Evolutionary conservation across 2,329 filamentous ascomycete species (phyloP).

Genomic region (Colletotrichum destructivum): DNA sequence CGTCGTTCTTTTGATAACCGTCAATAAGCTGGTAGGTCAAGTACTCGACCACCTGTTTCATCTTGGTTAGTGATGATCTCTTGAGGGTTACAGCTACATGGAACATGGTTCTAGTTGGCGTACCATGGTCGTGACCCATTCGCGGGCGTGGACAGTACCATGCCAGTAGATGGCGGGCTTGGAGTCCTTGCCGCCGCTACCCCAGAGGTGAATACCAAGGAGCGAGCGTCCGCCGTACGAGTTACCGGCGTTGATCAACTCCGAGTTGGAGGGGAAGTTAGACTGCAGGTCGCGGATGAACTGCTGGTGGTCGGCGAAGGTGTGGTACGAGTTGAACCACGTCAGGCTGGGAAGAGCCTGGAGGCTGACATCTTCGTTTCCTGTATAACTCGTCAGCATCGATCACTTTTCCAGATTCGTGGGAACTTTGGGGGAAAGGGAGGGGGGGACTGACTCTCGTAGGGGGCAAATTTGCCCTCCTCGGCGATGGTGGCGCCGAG

Average conservation of each 20-base stretch:
- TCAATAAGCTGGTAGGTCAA: slow-evolving; percentile 64
- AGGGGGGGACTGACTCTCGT: slow-evolving; percentile 27
- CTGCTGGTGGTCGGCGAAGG: slow-evolving; percentile 64
- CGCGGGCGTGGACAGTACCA: slow-evolving; percentile 71
- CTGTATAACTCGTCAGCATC: slow-evolving; percentile 5
- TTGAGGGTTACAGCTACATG: too few species aligned
- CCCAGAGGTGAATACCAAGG: slow-evolving; percentile 73
- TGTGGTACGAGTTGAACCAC: slow-evolving; percentile 70
- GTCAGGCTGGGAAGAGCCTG: slow-evolving; percentile 48
- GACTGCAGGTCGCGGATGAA: slow-evolving; percentile 63
- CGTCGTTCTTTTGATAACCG: slow-evolving; percentile 57
- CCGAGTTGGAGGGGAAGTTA: slow-evolving; percentile 59
- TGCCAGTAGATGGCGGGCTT: slow-evolving; percentile 71
- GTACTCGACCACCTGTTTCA: slow-evolving; percentile 63
- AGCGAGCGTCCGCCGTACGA: slow-evolving; percentile 68
- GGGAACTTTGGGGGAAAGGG: background rate
- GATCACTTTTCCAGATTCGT: rapidly evolving
- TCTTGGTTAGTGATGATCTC: too few species aligned
- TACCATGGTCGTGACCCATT: slow-evolving; percentile 72
- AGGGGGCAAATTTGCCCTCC: slow-evolving; percentile 42
- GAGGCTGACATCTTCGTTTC: slow-evolving; percentile 12
- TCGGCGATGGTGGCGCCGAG: slow-evolving; percentile 45
- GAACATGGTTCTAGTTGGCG: background rate
- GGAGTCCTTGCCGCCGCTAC: slow-evolving; percentile 57
- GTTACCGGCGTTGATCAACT: slow-evolving; percentile 64